Percentiles rank a stretch among this genome's conserved stretches.
Evolutionary conservation across 257 asterid genomes (phyloP).

Genomic region (Nicotiana tabacum): DNA sequence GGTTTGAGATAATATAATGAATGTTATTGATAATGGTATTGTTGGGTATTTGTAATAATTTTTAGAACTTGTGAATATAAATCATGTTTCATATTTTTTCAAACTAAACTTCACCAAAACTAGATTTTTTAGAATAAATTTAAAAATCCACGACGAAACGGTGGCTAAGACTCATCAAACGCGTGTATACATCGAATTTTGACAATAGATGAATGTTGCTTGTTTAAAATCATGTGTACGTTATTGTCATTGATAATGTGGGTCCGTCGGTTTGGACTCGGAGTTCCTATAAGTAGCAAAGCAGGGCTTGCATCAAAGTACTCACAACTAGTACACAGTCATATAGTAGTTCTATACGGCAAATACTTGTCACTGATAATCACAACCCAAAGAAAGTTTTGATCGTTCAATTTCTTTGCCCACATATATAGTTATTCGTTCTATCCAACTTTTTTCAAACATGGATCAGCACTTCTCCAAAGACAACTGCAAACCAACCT

Average conservation of each 20-base stretch:
- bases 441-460: no score
- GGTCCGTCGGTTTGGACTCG: background rate
- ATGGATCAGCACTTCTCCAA: no score
- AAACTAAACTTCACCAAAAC: no score
- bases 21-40: no score
- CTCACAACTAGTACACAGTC: background rate
- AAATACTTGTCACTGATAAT: background rate
- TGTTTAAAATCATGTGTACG: background rate
- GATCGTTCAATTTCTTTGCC: background rate
- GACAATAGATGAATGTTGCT: background rate
- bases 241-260: background rate
- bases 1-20: no score
- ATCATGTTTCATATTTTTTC: no score
- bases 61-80: no score
- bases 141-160: no score
- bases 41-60: no score
- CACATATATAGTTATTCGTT: background rate
- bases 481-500: conserved; percentile 26
- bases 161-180: background rate
- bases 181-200: background rate
- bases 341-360: background rate
- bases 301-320: background rate
- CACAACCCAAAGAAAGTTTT: background rate
- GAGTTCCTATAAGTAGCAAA: conserved; percentile 1
- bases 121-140: no score